Evolutionary conservation across 2,329 filamentous ascomycete species (phyloP).

Genomic region (Trichoderma sp.): DNA sequence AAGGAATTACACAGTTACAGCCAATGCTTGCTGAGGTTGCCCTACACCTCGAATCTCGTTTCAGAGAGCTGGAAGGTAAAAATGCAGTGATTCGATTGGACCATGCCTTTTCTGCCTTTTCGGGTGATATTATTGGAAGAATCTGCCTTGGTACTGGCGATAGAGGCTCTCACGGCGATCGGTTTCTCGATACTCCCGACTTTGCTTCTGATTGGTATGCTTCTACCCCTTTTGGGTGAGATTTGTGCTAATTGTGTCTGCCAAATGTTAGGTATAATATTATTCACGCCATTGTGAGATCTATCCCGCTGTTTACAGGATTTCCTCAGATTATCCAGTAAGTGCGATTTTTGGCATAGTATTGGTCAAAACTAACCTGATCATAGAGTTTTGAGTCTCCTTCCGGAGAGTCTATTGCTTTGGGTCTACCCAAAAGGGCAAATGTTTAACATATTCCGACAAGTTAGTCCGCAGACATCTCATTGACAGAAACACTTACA

Average conservation of each 20-base stretch:
- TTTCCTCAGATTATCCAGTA: background rate
- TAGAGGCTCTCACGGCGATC: background rate
- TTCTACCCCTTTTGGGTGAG: background rate
- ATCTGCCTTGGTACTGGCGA: background rate
- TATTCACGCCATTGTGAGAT: background rate
- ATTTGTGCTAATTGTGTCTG: background rate
- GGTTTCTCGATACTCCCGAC: background rate
- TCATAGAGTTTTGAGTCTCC: background rate
- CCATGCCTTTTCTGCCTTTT: background rate
- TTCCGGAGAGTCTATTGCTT: background rate
- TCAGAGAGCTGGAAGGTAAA: background rate
- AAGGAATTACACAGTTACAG: background rate
- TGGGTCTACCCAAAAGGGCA: background rate
- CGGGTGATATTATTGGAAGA: background rate
- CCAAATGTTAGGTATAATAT: background rate
- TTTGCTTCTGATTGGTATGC: background rate
- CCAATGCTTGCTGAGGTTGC: background rate
- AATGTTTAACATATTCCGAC: conserved; percentile 4
- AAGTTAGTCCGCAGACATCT: background rate
- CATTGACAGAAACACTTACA: too few species aligned
- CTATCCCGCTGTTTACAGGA: background rate
- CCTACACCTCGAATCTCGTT: background rate
- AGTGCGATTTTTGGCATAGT: background rate
- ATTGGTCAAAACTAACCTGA: background rate
- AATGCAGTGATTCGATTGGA: background rate